Evolutionary conservation across 345 rosid genomes (phyloP).

Genomic region (Diplotaxis tenuifolia): DNA sequence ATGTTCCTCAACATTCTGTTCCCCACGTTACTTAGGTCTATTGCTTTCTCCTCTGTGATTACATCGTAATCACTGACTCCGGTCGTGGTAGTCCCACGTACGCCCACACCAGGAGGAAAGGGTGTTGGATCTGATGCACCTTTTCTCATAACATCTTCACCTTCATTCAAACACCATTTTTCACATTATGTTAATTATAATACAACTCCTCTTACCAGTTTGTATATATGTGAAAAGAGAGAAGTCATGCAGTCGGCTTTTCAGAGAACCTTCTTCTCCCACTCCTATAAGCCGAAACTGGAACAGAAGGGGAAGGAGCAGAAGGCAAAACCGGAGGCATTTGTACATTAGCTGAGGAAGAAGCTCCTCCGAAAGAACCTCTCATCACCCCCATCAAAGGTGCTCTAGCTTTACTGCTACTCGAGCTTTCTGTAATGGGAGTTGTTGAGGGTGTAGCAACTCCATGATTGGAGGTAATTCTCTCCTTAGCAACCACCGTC

Average conservation of each 20-base stretch:
- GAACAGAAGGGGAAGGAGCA: constrained; percentile 63
- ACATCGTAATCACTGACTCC: constrained; percentile 70
- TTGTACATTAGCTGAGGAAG: constrained; percentile 49
- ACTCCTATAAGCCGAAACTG: constrained; percentile 54
- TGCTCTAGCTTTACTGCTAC: constrained; percentile 64
- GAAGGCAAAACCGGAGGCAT: constrained; percentile 45
- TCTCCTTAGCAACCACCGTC: constrained; percentile 42
- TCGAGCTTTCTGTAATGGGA: constrained; percentile 45
- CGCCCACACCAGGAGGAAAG: constrained; percentile 98
- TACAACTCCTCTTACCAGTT: constrained; percentile 23
- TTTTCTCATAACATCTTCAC: constrained; percentile 63
- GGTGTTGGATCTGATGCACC: constrained; percentile 80
- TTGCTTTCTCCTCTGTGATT: constrained; percentile 90
- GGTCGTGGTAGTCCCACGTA: constrained; percentile 54
- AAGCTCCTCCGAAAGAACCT: constrained; percentile 60
- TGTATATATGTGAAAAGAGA: constrained; percentile 22
- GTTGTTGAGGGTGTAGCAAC: constrained; percentile 31
- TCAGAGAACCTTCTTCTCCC: constrained; percentile 97
- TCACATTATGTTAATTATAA: constrained; percentile 47
- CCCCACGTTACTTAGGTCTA: constrained; percentile 89
- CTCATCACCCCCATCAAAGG: constrained; percentile 88
- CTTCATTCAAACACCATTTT: constrained; percentile 47
- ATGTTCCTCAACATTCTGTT: constrained; percentile 95
- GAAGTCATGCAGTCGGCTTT: constrained; percentile 51
- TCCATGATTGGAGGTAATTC: constrained; percentile 38